These are phyloP conservation scores for Colletotrichum salicis DNA, from an alignment of 2,329 filamentous ascomycete genomes.

Conservation along the genomic window DNA sequence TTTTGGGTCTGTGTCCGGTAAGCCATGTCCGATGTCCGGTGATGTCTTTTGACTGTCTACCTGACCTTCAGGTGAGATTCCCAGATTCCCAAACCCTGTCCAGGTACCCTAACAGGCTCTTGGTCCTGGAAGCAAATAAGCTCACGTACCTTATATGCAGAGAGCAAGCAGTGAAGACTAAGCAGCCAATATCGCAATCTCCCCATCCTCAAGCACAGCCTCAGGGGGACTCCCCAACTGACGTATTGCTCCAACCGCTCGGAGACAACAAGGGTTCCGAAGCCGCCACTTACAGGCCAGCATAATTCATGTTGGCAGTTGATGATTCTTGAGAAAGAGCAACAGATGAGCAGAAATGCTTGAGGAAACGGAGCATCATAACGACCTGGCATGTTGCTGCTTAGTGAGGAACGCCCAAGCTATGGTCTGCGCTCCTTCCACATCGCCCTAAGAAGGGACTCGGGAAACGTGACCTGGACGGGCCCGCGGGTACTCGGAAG, in stretches of 20 bases:
- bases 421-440: not conserved
- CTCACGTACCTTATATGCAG: not conserved
- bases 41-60: not conserved
- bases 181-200: conserved; percentile 18
- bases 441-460: not conserved
- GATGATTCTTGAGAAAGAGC: not conserved
- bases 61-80: not conserved
- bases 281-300: not conserved
- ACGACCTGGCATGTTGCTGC: conserved; percentile 14
- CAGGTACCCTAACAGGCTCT: not conserved
- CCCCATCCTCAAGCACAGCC: conserved; percentile 26
- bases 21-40: conserved; percentile 10
- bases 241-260: conserved; percentile 14
- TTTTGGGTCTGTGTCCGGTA: not conserved
- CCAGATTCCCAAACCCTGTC: not conserved
- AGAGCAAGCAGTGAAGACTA: not conserved
- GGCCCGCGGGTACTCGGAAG: conserved; percentile 5
- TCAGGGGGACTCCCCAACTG: conserved; percentile 17
- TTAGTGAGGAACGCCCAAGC: conserved; percentile 22
- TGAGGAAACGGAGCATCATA: conserved; percentile 1
- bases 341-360: not conserved
- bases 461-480: not conserved
- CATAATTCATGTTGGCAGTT: not conserved
- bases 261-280: conserved; percentile 8
- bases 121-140: not conserved